Conservation (phyloP, 2,329 filamentous ascomycete genomes). For the Talaromyces sp. region DNA sequence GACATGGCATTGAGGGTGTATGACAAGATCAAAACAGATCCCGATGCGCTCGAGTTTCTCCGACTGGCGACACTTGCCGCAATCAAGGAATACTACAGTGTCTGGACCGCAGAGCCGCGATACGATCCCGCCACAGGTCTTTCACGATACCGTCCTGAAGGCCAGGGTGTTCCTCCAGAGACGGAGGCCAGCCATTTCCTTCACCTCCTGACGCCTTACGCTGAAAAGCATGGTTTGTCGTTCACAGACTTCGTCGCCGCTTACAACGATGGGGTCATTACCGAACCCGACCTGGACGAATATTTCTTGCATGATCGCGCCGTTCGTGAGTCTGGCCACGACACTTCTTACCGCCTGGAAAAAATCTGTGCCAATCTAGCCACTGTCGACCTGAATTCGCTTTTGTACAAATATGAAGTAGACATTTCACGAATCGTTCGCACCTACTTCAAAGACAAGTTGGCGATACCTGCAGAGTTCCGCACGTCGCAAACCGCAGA, state of each 20-base stretch:
- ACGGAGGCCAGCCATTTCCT: slow-evolving; percentile 84
- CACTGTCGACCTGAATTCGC: slow-evolving; percentile 89
- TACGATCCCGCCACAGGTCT: slow-evolving; percentile 73
- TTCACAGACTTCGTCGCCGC: slow-evolving; percentile 82
- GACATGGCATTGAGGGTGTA: slow-evolving; percentile 95
- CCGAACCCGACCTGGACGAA: slow-evolving; percentile 84
- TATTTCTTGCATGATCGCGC: slow-evolving; percentile 97
- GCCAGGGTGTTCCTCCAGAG: slow-evolving; percentile 82
- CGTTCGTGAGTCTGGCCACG: slow-evolving; percentile 92
- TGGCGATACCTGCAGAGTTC: slow-evolving; percentile 80
- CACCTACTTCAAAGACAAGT: slow-evolving; percentile 74
- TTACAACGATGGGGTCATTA: slow-evolving; percentile 74
- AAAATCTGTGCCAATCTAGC: slow-evolving; percentile 81
- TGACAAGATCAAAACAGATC: slow-evolving; percentile 85
- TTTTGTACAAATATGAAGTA: slow-evolving; percentile 94
- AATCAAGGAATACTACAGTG: slow-evolving; percentile 92
- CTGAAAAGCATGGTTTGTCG: slow-evolving; percentile 74
- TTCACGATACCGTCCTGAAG: slow-evolving; percentile 79
- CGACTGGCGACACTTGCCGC: slow-evolving; percentile 76
- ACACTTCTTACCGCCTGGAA: slow-evolving; percentile 92
- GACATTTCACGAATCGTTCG: slow-evolving; percentile 88
- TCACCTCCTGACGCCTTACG: slow-evolving; percentile 76
- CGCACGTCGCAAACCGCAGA: slow-evolving; percentile 63
- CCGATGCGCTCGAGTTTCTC: slow-evolving; percentile 76
- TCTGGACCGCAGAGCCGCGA: slow-evolving; percentile 78